phyloP scores from a whole-genome alignment of 257 asterid genomes.

The Solanum pinnatisectum region DNA sequence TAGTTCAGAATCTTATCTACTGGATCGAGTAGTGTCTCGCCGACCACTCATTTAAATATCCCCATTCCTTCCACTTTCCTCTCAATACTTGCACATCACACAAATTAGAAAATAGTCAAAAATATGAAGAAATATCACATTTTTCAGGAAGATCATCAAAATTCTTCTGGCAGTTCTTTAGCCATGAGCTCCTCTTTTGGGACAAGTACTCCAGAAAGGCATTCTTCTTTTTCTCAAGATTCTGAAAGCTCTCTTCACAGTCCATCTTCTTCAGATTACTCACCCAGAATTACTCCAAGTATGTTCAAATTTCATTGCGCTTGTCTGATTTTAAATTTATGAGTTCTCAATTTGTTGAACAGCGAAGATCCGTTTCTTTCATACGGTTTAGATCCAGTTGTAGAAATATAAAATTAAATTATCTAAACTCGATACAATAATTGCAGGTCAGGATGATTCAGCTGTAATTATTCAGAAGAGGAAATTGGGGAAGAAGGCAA shows the following conservation, averaged over 20 bases:
- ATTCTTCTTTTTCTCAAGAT: slow-evolving; percentile 33
- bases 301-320: neutral
- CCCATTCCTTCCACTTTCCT: neutral
- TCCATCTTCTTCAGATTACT: slow-evolving; percentile 31
- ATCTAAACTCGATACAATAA: neutral
- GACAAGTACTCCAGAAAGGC: slow-evolving; percentile 13
- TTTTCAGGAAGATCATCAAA: slow-evolving; percentile 1
- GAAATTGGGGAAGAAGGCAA: slow-evolving; percentile 32
- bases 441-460: slow-evolving; percentile 32
- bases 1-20: neutral
- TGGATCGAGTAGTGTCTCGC: neutral
- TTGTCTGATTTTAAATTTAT: neutral
- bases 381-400: neutral
- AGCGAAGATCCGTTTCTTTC: neutral
- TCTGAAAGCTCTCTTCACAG: slow-evolving; percentile 31
- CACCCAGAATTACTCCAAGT: slow-evolving; percentile 22
- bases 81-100: neutral
- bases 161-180: slow-evolving; percentile 13
- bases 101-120: neutral
- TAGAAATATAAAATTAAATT: neutral
- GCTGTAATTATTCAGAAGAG: slow-evolving; percentile 10
- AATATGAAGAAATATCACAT: slow-evolving; percentile 4
- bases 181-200: slow-evolving; percentile 13
- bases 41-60: neutral
- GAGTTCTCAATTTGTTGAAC: too few relatives aligned